phyloP scores from a whole-genome alignment of 257 asterid species.

The Fraxinus excelsior region DNA sequence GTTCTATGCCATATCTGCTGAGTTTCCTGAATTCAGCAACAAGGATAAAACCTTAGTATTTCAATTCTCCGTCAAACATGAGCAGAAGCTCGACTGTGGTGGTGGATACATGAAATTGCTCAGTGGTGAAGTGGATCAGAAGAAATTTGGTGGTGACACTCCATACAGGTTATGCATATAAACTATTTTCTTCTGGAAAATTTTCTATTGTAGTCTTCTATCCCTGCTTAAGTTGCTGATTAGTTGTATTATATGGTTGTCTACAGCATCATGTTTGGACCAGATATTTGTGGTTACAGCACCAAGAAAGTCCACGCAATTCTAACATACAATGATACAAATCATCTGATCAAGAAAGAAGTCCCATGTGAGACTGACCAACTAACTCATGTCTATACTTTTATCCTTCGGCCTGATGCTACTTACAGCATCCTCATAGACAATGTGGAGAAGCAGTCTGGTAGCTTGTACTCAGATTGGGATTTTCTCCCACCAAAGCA shows the following conservation, averaged over 20 bases:
- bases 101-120: conserved; percentile 99
- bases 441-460: conserved; percentile 89
- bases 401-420: conserved; percentile 93
- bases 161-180: conserved; percentile 69
- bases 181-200: background rate
- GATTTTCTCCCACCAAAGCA: conserved; percentile 83
- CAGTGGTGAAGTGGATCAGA: conserved; percentile 84
- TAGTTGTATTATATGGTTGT: conserved; percentile 12
- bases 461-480: conserved; percentile 96
- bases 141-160: conserved; percentile 92
- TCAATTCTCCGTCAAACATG: conserved; percentile 95
- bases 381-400: conserved; percentile 91
- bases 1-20: conserved; percentile 95
- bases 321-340: conserved; percentile 63
- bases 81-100: conserved; percentile 99
- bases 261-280: conserved; percentile 98
- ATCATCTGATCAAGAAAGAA: conserved; percentile 87
- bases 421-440: conserved; percentile 90
- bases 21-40: conserved; percentile 94
- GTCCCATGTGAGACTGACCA: conserved; percentile 99
- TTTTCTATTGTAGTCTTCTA: background rate
- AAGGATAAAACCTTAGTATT: conserved; percentile 86
- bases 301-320: conserved; percentile 91
- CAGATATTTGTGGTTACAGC: conserved; percentile 87
- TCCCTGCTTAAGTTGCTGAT: conserved; percentile 25